phyloP scores from a whole-genome alignment of 2,329 filamentous ascomycete species.

The Madurella fahalii region DNA sequence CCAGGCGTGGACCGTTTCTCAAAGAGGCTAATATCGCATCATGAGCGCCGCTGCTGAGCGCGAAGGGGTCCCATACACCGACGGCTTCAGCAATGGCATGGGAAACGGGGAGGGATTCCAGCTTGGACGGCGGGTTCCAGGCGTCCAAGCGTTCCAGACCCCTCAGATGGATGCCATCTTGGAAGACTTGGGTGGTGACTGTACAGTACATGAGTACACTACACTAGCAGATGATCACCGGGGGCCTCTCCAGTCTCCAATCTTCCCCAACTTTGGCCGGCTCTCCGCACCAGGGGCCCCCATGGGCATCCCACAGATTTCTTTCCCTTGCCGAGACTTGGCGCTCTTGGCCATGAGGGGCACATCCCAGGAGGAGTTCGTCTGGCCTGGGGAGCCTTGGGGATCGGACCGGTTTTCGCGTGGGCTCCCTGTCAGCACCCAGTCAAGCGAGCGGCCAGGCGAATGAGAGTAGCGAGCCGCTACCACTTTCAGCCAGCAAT shows the following conservation, averaged over 20 bases:
- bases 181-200: not conserved
- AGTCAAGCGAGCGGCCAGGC: slow-evolving; percentile 14
- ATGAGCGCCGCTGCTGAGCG: not conserved
- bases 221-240: slow-evolving; percentile 17
- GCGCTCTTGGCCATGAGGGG: slow-evolving; percentile 14
- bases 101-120: slow-evolving; percentile 3
- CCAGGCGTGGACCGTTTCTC: slow-evolving; percentile 11
- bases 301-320: slow-evolving; percentile 8
- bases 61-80: not conserved
- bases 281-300: slow-evolving; percentile 2
- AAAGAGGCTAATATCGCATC: slow-evolving; percentile 22
- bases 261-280: slow-evolving; percentile 25
- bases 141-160: not conserved
- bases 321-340: slow-evolving; percentile 21
- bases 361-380: slow-evolving; percentile 3
- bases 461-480: slow-evolving; percentile 12
- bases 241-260: slow-evolving; percentile 17
- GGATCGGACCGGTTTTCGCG: slow-evolving; percentile 26
- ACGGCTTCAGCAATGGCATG: not conserved
- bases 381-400: slow-evolving; percentile 6
- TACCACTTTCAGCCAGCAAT: slow-evolving; percentile 15
- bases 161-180: not conserved
- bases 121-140: not conserved
- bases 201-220: no score
- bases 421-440: slow-evolving; percentile 14